Evolutionary conservation across 257 asterid species (phyloP).

Genomic region (Datura wrightii): DNA sequence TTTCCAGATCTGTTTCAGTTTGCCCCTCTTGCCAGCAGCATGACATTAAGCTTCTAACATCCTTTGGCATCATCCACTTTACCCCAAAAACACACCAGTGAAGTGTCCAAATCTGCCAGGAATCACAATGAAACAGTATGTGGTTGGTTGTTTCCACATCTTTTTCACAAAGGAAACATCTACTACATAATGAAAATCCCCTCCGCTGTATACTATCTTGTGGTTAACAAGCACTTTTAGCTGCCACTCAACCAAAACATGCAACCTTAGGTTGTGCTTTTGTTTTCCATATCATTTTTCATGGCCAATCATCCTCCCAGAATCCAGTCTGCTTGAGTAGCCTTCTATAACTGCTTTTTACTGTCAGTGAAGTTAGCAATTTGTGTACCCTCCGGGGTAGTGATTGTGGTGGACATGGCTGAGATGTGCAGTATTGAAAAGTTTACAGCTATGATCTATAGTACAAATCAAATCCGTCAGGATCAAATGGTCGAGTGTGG

Average conservation of each 20-base stretch:
- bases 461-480: not conserved
- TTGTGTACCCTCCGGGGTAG: not conserved
- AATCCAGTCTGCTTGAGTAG: too few species aligned
- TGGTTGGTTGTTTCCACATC: not conserved
- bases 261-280: too few species aligned
- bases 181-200: constrained; percentile 3
- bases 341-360: too few species aligned
- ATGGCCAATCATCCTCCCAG: too few species aligned
- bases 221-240: not conserved
- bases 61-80: too few species aligned
- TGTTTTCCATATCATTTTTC: too few species aligned
- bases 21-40: too few species aligned
- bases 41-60: too few species aligned
- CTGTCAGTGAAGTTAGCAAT: not conserved
- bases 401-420: constrained; percentile 9
- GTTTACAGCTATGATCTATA: not conserved
- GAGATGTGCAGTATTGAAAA: not conserved
- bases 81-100: too few species aligned
- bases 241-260: not conserved
- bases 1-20: too few species aligned
- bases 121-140: not conserved
- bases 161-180: constrained; percentile 1
- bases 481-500: constrained; percentile 9
- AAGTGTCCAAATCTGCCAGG: too few species aligned
- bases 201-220: not conserved